Conservation (phyloP, 139 green algal genomes). For the Gonium pectorale region DNA sequence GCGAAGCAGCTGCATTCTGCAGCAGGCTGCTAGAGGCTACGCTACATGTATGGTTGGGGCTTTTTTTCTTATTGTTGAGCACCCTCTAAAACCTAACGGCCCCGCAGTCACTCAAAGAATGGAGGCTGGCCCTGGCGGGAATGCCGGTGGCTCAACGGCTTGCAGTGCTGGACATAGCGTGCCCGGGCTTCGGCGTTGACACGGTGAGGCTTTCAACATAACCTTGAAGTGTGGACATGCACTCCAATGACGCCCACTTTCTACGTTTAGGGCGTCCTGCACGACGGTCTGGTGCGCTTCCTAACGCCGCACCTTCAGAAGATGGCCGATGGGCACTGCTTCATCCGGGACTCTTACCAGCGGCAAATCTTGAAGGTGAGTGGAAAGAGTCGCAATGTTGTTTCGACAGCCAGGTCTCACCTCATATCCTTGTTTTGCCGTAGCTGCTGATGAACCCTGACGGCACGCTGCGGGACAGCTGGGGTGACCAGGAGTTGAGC, state of each 20-base stretch:
- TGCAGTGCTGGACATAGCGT: not conserved
- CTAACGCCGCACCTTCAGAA: slow-evolving; percentile 3
- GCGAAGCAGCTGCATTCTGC: not conserved
- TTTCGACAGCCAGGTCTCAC: not conserved
- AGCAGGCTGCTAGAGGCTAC: no score
- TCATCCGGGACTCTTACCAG: slow-evolving; percentile 1
- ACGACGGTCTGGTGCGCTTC: not conserved
- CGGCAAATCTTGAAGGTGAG: slow-evolving; percentile 30
- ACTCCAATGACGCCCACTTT: no score
- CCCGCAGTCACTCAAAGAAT: slow-evolving; percentile 13
- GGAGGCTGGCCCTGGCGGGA: not conserved
- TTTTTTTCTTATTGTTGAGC: no score
- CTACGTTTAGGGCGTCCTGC: no score
- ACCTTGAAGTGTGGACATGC: no score
- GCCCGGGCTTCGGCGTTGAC: not conserved
- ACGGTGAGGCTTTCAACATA: no score
- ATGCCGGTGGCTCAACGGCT: slow-evolving; percentile 2
- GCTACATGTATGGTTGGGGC: not conserved
- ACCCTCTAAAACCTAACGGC: not conserved
- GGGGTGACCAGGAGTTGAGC: not conserved
- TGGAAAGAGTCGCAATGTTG: no score
- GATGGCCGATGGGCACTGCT: not conserved
- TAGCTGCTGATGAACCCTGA: slow-evolving; percentile 12
- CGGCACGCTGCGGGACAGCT: slow-evolving; percentile 22
- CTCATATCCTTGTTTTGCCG: no score